Base-by-base conservation (phyloP, 257 asterid genomes). In the Nicotiana otophora region DNA sequence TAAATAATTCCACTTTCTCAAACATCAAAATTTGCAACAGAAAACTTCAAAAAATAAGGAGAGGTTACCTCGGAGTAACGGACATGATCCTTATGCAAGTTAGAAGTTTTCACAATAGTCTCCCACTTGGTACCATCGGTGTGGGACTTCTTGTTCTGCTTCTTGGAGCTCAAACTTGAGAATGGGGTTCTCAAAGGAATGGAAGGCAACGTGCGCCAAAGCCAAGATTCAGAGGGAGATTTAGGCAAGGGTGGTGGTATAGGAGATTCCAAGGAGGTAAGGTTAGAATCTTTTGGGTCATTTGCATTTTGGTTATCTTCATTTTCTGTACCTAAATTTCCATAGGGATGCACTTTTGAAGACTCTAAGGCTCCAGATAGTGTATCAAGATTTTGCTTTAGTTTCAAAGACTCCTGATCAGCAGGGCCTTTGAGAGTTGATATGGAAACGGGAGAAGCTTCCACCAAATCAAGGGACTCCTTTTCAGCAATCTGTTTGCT, bases 171-270 rank as follows among this genome's bases (percentile, higher is more conserved):
- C 67, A 86, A 66, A 42, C 79, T 72, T 5, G 16, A 72, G 84
- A 94, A 90, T 1, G 93, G 93, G 77, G 90, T 91, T 36, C 90
- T 90, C 84, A 92, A 33, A 51, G 91, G 65, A 64, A 90, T 88
- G 3, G 97, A 91, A 68, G 98, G 97, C 86, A 92, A 86, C 0
- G 91, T 84, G 34, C 87, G 88, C 98, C 98, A 93, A 10, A 96
- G 98, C 99, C 99, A 96, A 81, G 98, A 92, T 86, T 96, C 98
- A 1, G 98, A 91, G 3, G 99, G 99, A n/a, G 98, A 94, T 83
- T 92, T 96, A 63, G 98, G 99, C 69, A 96, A 86, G n/a, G 99
- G 98, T 26, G 98, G 99, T 46, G 92, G 91, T 46, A 89, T 72
- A 19, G 94, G 91, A 68, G 99, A 92, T 78, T 85, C 89, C 78